Evolutionary conservation across 306 rosid genomes (phyloP).

Genomic region (Sphenostylis stenocarpa): DNA sequence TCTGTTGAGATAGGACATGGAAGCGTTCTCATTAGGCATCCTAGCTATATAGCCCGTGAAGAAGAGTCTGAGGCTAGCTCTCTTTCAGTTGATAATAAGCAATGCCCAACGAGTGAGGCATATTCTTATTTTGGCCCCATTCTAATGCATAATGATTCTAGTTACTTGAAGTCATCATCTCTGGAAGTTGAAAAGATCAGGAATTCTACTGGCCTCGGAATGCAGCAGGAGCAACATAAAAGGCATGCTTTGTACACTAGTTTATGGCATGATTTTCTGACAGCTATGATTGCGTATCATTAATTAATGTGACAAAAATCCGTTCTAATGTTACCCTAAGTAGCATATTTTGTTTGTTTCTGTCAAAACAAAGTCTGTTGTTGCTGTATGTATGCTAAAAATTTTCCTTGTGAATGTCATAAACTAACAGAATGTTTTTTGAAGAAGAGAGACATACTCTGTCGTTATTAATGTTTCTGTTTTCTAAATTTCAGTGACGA

Average conservation of each 20-base stretch:
- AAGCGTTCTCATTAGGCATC: constrained; percentile 93
- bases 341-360: constrained; percentile 19
- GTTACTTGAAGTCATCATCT: constrained; percentile 41
- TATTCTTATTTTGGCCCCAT: constrained; percentile 56
- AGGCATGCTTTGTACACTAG: constrained; percentile 51
- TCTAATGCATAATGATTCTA: constrained; percentile 42
- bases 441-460: constrained; percentile 14
- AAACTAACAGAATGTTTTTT: constrained; percentile 1
- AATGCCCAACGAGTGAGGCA: constrained; percentile 54
- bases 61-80: constrained; percentile 99
- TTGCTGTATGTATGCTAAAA: background rate
- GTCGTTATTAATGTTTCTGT: constrained; percentile 28
- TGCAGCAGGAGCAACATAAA: constrained; percentile 59
- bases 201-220: constrained; percentile 51
- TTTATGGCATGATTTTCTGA: constrained; percentile 14
- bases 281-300: background rate
- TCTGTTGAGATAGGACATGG: constrained; percentile 99
- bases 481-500: constrained; percentile 65
- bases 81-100: constrained; percentile 79
- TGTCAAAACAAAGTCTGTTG: background rate
- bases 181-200: constrained; percentile 52
- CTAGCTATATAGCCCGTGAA: constrained; percentile 76
- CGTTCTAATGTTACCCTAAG: background rate
- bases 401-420: background rate
- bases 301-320: background rate